Percentiles rank a stretch among this genome's conserved stretches.
These are phyloP conservation scores for Huntiella abstrusa DNA, from an alignment of 2,329 filamentous ascomycete genomes.

Conservation along the genomic window DNA sequence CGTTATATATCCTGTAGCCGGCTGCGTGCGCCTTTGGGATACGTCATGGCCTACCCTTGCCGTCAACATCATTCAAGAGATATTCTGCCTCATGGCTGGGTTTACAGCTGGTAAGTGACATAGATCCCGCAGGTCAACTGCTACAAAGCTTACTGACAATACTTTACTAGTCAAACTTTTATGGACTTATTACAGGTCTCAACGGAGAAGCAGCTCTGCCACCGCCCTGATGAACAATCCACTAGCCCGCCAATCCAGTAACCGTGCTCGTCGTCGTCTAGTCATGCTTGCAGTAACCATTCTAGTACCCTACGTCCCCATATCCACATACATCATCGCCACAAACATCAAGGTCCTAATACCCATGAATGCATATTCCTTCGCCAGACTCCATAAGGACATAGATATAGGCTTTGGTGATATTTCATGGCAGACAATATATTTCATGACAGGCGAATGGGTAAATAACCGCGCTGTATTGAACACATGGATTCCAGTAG, in stretches of 20 bases:
- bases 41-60: conserved; percentile 30
- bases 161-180: conserved; percentile 25
- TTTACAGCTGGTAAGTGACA: conserved; percentile 28
- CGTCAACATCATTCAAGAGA: conserved; percentile 26
- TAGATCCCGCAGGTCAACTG: background rate
- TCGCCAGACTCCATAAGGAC: conserved; percentile 22
- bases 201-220: conserved; percentile 22
- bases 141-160: background rate
- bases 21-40: conserved; percentile 27
- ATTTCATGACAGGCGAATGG: conserved; percentile 24
- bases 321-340: conserved; percentile 24
- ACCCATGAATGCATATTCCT: conserved; percentile 22
- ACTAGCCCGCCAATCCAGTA: conserved; percentile 13
- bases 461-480: conserved; percentile 24
- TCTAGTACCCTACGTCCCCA: conserved; percentile 30
- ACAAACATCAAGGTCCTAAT: conserved; percentile 22
- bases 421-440: conserved; percentile 27
- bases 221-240: conserved; percentile 15
- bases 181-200: conserved; percentile 27
- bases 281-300: conserved; percentile 37
- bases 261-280: conserved; percentile 31
- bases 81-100: conserved; percentile 25
- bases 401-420: conserved; percentile 15
- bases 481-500: conserved; percentile 29
- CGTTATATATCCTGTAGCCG: conserved; percentile 28